Percentiles rank a stretch among this genome's conserved stretches.
Evolutionary conservation across 352 stramenopile genomes (phyloP).

Genomic region (Pythium utonaiense): DNA sequence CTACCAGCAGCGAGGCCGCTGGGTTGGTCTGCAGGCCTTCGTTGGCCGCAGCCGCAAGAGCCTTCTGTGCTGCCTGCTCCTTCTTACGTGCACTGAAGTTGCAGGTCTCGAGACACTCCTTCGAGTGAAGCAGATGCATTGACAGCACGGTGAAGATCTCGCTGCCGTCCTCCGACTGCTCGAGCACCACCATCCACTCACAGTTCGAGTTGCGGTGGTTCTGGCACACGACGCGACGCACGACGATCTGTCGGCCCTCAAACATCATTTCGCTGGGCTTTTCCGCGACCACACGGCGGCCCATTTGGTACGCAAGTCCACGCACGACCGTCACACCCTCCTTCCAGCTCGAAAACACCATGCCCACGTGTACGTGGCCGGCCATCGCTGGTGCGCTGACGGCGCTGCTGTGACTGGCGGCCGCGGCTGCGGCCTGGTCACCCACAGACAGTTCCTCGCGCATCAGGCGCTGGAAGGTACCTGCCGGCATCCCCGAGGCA

Average conservation of each 20-base stretch:
- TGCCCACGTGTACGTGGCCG: slow-evolving; percentile 38
- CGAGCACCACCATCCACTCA: slow-evolving; percentile 55
- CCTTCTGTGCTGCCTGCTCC: slow-evolving; percentile 26
- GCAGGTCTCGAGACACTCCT: slow-evolving; percentile 72
- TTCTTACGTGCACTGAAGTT: slow-evolving; percentile 71
- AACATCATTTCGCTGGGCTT: slow-evolving; percentile 45
- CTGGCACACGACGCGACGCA: slow-evolving; percentile 57
- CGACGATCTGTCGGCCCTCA: slow-evolving; percentile 40
- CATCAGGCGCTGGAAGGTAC: slow-evolving; percentile 35
- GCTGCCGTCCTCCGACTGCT: slow-evolving; percentile 34
- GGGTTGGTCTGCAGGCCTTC: slow-evolving; percentile 19
- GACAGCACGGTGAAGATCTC: slow-evolving; percentile 55
- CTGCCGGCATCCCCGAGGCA: background rate
- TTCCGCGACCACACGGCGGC: slow-evolving; percentile 48
- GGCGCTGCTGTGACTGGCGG: background rate
- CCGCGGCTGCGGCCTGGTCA: background rate
- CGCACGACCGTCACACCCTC: slow-evolving; percentile 50
- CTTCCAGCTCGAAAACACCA: slow-evolving; percentile 57
- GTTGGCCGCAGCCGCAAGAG: slow-evolving; percentile 2
- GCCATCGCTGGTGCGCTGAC: slow-evolving; percentile 15
- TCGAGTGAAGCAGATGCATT: slow-evolving; percentile 58
- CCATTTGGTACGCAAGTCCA: slow-evolving; percentile 50
- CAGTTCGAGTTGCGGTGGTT: slow-evolving; percentile 77
- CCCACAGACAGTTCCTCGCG: slow-evolving; percentile 1
- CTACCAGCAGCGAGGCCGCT: slow-evolving; percentile 42